A percentile compares a stretch with the other conserved stretches of the same genome.
Conservation (phyloP, 106 monocot species). For the Dendrobium officinale region DNA sequence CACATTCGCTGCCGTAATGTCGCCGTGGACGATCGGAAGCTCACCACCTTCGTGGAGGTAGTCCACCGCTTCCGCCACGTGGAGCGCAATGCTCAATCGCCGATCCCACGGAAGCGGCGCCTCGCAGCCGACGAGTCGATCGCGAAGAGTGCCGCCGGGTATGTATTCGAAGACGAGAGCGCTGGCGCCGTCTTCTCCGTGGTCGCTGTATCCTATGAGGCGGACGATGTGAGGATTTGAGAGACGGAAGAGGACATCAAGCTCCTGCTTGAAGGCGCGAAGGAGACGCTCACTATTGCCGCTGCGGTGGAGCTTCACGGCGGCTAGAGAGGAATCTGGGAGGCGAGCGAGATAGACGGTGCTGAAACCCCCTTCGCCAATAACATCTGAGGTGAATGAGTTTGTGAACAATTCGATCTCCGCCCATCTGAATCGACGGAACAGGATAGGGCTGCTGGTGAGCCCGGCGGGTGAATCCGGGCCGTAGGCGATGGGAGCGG, state of each 20-base stretch:
- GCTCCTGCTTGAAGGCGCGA: conserved; percentile 6
- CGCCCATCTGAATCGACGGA: conserved; percentile 28
- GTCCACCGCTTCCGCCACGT: conserved; percentile 40
- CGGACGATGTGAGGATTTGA: not conserved
- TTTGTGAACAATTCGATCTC: conserved; percentile 47
- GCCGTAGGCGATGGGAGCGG: conserved; percentile 12
- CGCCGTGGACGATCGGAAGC: conserved; percentile 5
- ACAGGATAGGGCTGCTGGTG: not conserved
- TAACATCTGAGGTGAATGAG: conserved; percentile 14
- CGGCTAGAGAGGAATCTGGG: not conserved
- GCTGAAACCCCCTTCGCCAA: conserved; percentile 10
- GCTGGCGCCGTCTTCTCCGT: conserved; percentile 9
- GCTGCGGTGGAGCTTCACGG: conserved; percentile 8
- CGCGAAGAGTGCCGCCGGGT: conserved; percentile 57
- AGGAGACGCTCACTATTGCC: conserved; percentile 8
- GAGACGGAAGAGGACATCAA: conserved; percentile 6
- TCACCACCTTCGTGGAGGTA: conserved; percentile 35
- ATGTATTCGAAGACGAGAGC: conserved; percentile 58
- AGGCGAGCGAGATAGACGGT: conserved; percentile 8
- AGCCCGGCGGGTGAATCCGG: not conserved
- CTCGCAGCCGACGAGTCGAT: conserved; percentile 39
- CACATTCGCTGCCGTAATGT: conserved; percentile 42
- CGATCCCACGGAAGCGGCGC: not conserved
- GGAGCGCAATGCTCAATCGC: not conserved
- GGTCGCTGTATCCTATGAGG: conserved; percentile 3